A percentile compares a stretch with the other conserved stretches of the same genome.
Conservation (phyloP, 2,329 filamentous ascomycete genomes). For the Trichophyton rubrum region DNA sequence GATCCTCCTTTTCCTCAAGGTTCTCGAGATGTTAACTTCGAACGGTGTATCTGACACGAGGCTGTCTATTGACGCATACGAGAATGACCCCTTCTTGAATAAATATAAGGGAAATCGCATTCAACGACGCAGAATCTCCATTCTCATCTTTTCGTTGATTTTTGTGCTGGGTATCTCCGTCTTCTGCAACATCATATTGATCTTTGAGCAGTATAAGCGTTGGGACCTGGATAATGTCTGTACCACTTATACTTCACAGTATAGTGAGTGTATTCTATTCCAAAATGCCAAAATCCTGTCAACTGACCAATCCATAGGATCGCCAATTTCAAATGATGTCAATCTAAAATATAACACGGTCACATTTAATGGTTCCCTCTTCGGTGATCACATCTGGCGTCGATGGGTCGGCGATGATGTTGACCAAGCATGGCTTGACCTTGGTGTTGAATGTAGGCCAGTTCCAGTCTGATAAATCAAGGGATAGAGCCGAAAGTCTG, state of each 20-base stretch:
- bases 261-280: conserved; percentile 1
- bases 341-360: conserved; percentile 31
- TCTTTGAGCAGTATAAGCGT: conserved; percentile 6
- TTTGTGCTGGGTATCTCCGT: conserved; percentile 8
- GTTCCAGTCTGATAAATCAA: too few relatives aligned
- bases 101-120: not conserved
- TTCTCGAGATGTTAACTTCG: not conserved
- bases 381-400: conserved; percentile 44
- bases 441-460: conserved; percentile 40
- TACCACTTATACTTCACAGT: conserved; percentile 10
- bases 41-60: not conserved
- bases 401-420: conserved; percentile 39
- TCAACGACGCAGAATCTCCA: not conserved
- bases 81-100: not conserved
- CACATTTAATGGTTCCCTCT: conserved; percentile 45
- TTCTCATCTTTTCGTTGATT: not conserved
- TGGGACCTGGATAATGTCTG: conserved; percentile 8
- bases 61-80: not conserved
- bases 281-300: not conserved
- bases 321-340: conserved; percentile 30
- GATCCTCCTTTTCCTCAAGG: not conserved
- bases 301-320: not conserved
- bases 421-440: conserved; percentile 44
- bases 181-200: conserved; percentile 13
- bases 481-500: not conserved